phyloP scores from a whole-genome alignment of 2,329 filamentous ascomycete species.

The Plectosphaerella plurivora region DNA sequence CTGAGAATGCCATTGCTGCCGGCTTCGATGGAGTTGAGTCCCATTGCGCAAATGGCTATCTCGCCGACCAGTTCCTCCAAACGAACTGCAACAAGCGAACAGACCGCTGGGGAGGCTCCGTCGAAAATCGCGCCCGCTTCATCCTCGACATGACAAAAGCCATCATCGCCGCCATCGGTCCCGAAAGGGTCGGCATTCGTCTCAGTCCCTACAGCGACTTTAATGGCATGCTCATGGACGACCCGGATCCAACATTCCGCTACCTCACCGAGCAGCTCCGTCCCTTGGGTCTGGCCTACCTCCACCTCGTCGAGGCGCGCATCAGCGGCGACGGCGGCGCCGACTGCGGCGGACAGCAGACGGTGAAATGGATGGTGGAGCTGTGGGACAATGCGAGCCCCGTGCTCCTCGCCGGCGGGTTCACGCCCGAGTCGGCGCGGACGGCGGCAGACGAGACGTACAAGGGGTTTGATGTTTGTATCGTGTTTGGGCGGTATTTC shows the following conservation, averaged over 20 bases:
- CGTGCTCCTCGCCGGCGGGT: slow-evolving; percentile 25
- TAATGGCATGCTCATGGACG: slow-evolving; percentile 55
- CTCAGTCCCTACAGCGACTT: slow-evolving; percentile 54
- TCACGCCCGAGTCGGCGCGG: slow-evolving; percentile 18
- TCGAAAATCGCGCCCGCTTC: slow-evolving; percentile 49
- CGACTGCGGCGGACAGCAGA: slow-evolving; percentile 18
- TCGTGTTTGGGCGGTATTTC: slow-evolving; percentile 27
- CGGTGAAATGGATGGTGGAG: slow-evolving; percentile 20
- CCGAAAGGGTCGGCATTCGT: slow-evolving; percentile 47
- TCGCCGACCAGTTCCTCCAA: slow-evolving; percentile 60
- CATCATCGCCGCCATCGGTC: slow-evolving; percentile 37
- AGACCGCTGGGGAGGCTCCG: slow-evolving; percentile 49
- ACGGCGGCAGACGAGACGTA: slow-evolving; percentile 16
- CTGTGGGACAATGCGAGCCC: slow-evolving; percentile 25
- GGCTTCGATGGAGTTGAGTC: slow-evolving; percentile 69
- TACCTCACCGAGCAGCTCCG: slow-evolving; percentile 49
- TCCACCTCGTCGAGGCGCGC: slow-evolving; percentile 56
- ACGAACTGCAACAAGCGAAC: slow-evolving; percentile 45
- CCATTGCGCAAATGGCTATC: slow-evolving; percentile 53
- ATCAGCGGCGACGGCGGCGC: slow-evolving; percentile 34
- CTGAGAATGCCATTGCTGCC: slow-evolving; percentile 51
- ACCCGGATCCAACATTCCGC: slow-evolving; percentile 54
- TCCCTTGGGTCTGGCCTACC: slow-evolving; percentile 47
- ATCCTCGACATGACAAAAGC: slow-evolving; percentile 43
- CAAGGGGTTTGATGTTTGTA: slow-evolving; percentile 18